Evolutionary conservation across 2,329 filamentous ascomycete genomes (phyloP).

Genomic region (Exserohilum turcica): DNA sequence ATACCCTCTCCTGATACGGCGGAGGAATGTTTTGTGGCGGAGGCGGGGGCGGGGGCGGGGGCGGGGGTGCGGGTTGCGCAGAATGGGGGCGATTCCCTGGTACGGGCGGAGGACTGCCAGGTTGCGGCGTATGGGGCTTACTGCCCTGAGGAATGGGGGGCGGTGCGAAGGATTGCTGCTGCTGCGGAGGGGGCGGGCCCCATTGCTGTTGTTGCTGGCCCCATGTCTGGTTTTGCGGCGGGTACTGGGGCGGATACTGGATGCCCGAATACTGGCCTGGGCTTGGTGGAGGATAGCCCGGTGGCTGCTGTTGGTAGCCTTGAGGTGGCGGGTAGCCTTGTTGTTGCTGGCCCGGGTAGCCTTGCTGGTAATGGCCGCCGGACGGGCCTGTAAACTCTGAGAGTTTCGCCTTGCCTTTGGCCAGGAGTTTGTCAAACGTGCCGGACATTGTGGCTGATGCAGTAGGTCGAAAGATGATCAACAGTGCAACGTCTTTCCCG

Average conservation of each 20-base stretch:
- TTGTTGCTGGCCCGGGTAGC: slow-evolving; percentile 25
- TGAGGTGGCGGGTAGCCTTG: slow-evolving; percentile 20
- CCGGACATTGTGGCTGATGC: slow-evolving; percentile 30
- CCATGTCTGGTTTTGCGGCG: slow-evolving; percentile 27
- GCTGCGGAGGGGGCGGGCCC: slow-evolving; percentile 17
- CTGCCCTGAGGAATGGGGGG: slow-evolving; percentile 40
- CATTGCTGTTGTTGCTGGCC: slow-evolving; percentile 21
- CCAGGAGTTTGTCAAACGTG: slow-evolving; percentile 42
- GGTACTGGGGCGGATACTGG: slow-evolving; percentile 27
- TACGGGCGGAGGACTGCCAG: slow-evolving; percentile 24
- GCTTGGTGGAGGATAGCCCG: slow-evolving; percentile 12
- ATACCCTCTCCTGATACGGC: slow-evolving; percentile 42
- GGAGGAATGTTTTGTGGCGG: slow-evolving; percentile 38
- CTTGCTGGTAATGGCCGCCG: slow-evolving; percentile 28
- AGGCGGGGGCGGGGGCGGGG: slow-evolving; percentile 35
- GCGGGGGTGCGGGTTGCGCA: slow-evolving; percentile 31
- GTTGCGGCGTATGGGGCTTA: slow-evolving; percentile 37
- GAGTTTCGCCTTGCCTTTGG: slow-evolving; percentile 47
- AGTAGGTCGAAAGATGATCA: not conserved
- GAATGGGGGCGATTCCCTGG: slow-evolving; percentile 38
- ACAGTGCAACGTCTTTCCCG: slow-evolving; percentile 7
- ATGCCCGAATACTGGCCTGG: slow-evolving; percentile 25
- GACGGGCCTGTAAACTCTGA: slow-evolving; percentile 37
- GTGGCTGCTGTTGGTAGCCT: slow-evolving; percentile 14
- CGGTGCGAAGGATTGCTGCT: slow-evolving; percentile 32